These are phyloP conservation scores for Silene uniflora DNA, from an alignment of 148 eudicot genomes.

Conservation along the genomic window DNA sequence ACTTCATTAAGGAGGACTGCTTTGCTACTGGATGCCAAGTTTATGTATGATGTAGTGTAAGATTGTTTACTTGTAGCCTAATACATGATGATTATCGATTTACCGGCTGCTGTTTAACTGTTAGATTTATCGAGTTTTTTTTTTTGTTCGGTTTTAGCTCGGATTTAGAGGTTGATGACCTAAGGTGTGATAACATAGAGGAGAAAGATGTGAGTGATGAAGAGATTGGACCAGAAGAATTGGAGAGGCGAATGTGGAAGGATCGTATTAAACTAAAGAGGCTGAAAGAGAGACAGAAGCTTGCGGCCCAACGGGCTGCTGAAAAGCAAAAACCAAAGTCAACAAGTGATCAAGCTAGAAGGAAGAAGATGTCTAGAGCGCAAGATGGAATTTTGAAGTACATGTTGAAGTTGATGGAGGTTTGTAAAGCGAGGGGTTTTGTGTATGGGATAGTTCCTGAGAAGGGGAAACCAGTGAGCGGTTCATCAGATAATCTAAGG, in stretches of 20 bases:
- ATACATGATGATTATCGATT: background rate
- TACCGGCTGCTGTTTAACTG: background rate
- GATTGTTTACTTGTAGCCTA: background rate
- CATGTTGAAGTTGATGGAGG: conserved; percentile 97
- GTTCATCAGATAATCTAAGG: conserved; percentile 83
- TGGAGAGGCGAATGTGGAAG: conserved; percentile 91
- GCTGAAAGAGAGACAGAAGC: conserved; percentile 71
- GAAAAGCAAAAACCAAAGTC: conserved; percentile 74
- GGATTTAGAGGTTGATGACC: conserved; percentile 80
- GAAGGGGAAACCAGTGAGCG: conserved; percentile 97
- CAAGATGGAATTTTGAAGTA: conserved; percentile 96
- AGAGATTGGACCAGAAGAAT: conserved; percentile 73
- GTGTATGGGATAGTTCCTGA: conserved; percentile 95
- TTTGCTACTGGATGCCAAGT: background rate
- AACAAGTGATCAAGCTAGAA: conserved; percentile 70
- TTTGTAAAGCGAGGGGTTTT: conserved; percentile 90
- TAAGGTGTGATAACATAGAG: conserved; percentile 59
- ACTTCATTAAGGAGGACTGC: background rate
- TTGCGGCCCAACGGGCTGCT: conserved; percentile 60
- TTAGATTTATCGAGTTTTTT: background rate
- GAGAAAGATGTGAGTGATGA: conserved; percentile 98
- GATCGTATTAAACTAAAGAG: conserved; percentile 76
- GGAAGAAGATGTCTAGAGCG: conserved; percentile 96
- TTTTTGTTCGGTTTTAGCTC: conserved; percentile 37
- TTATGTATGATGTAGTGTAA: background rate